Evolutionary conservation across 2,329 filamentous ascomycete species (phyloP).

Genomic region (Fusarium odoratissimum): DNA sequence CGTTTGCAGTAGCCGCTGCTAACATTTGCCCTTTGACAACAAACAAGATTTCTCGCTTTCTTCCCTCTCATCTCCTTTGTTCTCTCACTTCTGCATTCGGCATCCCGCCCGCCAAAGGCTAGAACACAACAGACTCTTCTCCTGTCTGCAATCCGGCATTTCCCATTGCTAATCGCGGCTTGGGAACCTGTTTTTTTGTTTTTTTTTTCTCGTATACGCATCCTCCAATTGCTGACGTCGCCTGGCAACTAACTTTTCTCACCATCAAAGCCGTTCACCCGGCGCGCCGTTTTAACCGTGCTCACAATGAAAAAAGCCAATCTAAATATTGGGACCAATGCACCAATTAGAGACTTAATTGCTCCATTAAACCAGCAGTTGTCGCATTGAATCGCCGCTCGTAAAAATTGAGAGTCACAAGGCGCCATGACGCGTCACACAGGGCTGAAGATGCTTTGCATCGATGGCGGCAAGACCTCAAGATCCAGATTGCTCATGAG

Average conservation of each 20-base stretch:
- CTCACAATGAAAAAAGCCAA: neutral
- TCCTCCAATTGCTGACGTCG: constrained; percentile 13
- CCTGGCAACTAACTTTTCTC: constrained; percentile 1
- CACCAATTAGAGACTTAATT: neutral
- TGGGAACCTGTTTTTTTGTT: neutral
- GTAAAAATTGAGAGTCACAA: neutral
- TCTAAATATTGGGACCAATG: neutral
- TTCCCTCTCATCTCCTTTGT: neutral
- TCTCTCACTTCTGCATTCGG: neutral
- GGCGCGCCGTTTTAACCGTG: constrained; percentile 15
- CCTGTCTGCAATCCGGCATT: neutral
- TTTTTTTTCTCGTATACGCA: constrained; percentile 6
- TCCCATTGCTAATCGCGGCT: neutral
- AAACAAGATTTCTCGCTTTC: neutral
- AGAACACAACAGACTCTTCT: neutral
- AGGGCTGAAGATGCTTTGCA: constrained; percentile 11
- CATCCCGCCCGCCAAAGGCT: neutral
- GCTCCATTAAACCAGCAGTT: neutral
- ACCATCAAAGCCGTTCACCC: constrained; percentile 11
- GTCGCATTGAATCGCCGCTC: neutral
- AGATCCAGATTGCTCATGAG: neutral
- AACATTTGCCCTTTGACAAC: neutral
- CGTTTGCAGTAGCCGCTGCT: neutral
- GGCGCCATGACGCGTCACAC: constrained; percentile 9
- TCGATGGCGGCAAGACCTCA: neutral